Evolutionary conservation across 106 monocot genomes (phyloP).

Genomic region (Cymbidium sinense): DNA sequence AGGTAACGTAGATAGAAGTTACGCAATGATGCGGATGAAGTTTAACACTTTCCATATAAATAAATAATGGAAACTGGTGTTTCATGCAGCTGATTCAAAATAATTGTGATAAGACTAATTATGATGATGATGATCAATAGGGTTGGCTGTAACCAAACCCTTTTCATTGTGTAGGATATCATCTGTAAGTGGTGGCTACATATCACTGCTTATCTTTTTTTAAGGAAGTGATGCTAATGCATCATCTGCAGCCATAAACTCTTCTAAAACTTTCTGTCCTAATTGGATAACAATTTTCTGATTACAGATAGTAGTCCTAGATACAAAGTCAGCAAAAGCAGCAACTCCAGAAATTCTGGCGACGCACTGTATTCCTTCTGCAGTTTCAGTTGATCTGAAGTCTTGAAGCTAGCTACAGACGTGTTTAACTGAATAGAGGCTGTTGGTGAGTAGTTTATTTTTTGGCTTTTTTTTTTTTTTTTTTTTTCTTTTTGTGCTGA

Average conservation of each 20-base stretch:
- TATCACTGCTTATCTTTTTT: neutral
- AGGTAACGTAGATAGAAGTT: too few species aligned
- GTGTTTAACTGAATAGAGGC: neutral
- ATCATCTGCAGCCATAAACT: neutral
- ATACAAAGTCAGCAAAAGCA: conserved; percentile 75
- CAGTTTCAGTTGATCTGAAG: conserved; percentile 78
- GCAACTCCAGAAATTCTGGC: conserved; percentile 83
- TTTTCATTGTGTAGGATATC: neutral
- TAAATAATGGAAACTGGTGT: too few species aligned
- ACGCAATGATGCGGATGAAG: too few species aligned
- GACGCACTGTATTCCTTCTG: conserved; percentile 86
- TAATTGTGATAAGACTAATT: neutral
- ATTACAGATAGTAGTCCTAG: conserved; percentile 71
- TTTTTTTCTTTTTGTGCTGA: neutral
- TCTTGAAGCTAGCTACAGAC: conserved; percentile 17
- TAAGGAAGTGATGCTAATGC: neutral
- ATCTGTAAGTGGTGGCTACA: neutral
- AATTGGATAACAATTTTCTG: neutral
- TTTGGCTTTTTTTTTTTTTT: neutral
- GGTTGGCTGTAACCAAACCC: neutral
- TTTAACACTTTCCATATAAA: too few species aligned
- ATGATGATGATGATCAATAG: neutral
- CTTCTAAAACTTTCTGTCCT: neutral
- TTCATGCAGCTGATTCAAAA: too few species aligned
- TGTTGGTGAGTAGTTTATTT: neutral